Evolutionary conservation across 306 rosid species (phyloP).

Genomic region (Quercus suber): DNA sequence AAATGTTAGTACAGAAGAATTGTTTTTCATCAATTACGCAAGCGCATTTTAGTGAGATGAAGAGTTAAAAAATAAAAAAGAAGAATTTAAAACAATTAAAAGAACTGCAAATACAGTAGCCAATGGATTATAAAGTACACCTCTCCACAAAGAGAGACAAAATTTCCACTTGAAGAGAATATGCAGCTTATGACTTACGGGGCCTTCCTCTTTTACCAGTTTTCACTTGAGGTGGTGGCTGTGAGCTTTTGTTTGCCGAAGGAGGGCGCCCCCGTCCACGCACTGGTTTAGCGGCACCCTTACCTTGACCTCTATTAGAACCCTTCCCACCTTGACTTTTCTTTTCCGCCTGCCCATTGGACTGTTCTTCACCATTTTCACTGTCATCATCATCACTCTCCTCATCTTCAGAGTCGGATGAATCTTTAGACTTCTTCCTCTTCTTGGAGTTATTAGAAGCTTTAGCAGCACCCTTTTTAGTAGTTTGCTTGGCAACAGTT

Average conservation of each 20-base stretch:
- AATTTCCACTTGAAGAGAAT: constrained; percentile 34
- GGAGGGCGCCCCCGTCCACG: constrained; percentile 63
- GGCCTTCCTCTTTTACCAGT: constrained; percentile 88
- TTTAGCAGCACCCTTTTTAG: constrained; percentile 59
- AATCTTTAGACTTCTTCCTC: constrained; percentile 68
- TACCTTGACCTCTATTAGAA: constrained; percentile 54
- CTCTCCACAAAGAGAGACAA: constrained; percentile 53
- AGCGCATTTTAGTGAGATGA: not conserved
- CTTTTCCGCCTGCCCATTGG: constrained; percentile 46
- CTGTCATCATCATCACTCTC: constrained; percentile 51
- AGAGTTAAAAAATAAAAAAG: not conserved
- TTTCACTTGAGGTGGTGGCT: constrained; percentile 46
- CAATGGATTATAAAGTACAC: constrained; percentile 27
- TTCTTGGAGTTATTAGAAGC: constrained; percentile 59
- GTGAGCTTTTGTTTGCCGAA: constrained; percentile 41
- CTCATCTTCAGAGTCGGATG: constrained; percentile 64
- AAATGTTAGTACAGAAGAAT: not conserved
- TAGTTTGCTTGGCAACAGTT: constrained; percentile 47
- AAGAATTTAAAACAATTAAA: not conserved
- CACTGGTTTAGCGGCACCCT: constrained; percentile 44
- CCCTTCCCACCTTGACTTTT: constrained; percentile 47
- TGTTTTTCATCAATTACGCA: not conserved
- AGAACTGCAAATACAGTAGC: constrained; percentile 32
- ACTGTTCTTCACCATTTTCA: constrained; percentile 52
- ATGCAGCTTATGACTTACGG: constrained; percentile 47